These are phyloP conservation scores for Erythrophleum fordii DNA, from an alignment of 306 rosid genomes.

Conservation along the genomic window DNA sequence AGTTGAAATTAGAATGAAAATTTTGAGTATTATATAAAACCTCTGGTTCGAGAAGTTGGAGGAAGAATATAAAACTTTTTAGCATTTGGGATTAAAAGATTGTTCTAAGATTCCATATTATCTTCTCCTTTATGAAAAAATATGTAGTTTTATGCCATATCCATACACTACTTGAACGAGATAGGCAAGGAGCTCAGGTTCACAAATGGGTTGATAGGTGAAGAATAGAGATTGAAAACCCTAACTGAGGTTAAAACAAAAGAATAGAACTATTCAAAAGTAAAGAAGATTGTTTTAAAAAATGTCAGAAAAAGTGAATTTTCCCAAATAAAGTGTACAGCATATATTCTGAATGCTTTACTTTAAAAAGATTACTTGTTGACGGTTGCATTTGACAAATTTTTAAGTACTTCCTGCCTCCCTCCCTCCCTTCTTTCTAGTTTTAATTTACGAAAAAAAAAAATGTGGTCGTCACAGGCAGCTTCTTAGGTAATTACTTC, in stretches of 20 bases:
- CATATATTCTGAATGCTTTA: conserved; percentile 40
- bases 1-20: too few relatives aligned
- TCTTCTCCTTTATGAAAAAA: conserved; percentile 3
- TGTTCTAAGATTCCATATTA: conserved; percentile 36
- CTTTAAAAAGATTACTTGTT: conserved; percentile 37
- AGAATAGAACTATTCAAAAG: not conserved
- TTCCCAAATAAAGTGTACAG: conserved; percentile 44
- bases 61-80: conserved; percentile 37
- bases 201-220: conserved; percentile 22
- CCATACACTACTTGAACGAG: conserved; percentile 23
- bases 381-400: conserved; percentile 36
- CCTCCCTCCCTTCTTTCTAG: not conserved
- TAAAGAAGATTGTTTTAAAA: conserved; percentile 23
- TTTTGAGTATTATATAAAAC: not conserved
- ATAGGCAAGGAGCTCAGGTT: not conserved
- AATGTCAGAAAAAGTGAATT: conserved; percentile 32
- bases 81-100: conserved; percentile 27
- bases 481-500: not conserved
- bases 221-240: conserved; percentile 16
- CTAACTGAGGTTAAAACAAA: not conserved
- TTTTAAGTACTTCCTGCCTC: not conserved
- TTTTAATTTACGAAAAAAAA: too few relatives aligned
- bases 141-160: conserved; percentile 26
- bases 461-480: too few relatives aligned
- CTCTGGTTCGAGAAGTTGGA: not conserved